Base-by-base conservation (phyloP, 78 protist species). In the Neovahlkampfia damariscottae region DNA sequence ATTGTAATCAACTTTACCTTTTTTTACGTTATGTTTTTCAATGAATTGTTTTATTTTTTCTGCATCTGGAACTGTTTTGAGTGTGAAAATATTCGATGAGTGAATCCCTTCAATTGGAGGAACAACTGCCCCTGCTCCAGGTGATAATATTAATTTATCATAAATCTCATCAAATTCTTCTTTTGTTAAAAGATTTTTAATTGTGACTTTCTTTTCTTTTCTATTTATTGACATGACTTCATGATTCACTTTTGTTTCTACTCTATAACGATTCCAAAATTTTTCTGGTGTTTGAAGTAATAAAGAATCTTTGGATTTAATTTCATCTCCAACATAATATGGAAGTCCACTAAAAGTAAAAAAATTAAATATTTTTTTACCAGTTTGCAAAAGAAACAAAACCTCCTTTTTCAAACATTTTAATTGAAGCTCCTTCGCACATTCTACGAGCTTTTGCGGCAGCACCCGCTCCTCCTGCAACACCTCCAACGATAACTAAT, bases 401-500 rank as follows among this genome's bases (percentile, higher is more conserved):
- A 0, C 40, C 37, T 7, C 82, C 86, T 0, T 66, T 1, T 74
- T 86, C 90, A 6, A 79, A 38, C 32, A 86, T 29, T 3, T 10
- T 27, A 37, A 86, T 82, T 19, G 27, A 0, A n/a, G 8, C 1
- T n/a, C 9, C 7, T 30, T 78, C 83, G 74, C 3, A 1, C 28
- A 80, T 39, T 2, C 89, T 38, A 3, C 84, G 72, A 19, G 39
- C 19, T 0, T 85, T 77, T 1, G 89, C 84, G 0, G 89, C 84
- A 0, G 68, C 2, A 2, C 78, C 67, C 5, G 84, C 84, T 1
- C 89, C 89, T n/a, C 84, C 89, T 3, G 82, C 84, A 0, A 80
- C 89, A n/a, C 84, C 89, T 3, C 84, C 84, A 5, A 83, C 82
- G 27, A 81, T 62, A 30, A 76, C 72, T n/a, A 5, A 72, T 3